Conservation (phyloP, 257 asterid genomes). For the Fraxinus excelsior region DNA sequence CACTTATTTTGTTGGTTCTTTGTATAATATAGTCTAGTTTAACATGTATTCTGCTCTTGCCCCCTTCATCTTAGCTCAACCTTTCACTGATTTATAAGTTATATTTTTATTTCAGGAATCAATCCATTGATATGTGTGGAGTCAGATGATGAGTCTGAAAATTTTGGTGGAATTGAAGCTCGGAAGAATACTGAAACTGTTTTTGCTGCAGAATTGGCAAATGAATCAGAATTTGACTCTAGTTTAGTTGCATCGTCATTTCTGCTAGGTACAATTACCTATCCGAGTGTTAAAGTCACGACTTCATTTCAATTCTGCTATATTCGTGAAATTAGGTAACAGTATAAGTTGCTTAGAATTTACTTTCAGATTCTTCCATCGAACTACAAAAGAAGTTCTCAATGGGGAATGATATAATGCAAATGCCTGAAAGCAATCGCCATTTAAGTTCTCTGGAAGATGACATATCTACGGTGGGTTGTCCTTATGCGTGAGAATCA, state of each 20-base stretch:
- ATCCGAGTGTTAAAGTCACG: conserved; percentile 18
- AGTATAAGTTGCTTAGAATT: conserved; percentile 27
- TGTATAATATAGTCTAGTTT: conserved; percentile 3
- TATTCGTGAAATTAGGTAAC: conserved; percentile 14
- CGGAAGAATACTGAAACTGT: conserved; percentile 36
- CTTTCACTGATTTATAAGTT: neutral
- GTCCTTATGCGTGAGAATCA: conserved; percentile 27
- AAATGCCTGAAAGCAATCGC: conserved; percentile 34
- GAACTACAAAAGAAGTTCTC: conserved; percentile 28
- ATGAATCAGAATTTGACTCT: conserved; percentile 38
- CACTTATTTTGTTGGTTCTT: neutral
- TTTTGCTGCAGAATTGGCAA: conserved; percentile 34
- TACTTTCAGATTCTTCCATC: conserved; percentile 37
- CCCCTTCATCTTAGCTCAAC: conserved; percentile 11
- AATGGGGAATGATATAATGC: conserved; percentile 34
- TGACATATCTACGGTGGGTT: conserved; percentile 52
- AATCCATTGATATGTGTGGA: conserved; percentile 57
- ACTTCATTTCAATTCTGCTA: conserved; percentile 21
- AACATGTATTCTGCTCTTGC: conserved; percentile 13
- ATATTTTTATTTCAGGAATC: conserved; percentile 37
- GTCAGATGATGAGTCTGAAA: conserved; percentile 69
- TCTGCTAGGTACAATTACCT: conserved; percentile 41
- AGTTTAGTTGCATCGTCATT: conserved; percentile 40
- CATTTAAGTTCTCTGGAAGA: conserved; percentile 34
- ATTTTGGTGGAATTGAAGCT: conserved; percentile 28